Conservation (phyloP, 306 rosid genomes). For the Vicia villosa region DNA sequence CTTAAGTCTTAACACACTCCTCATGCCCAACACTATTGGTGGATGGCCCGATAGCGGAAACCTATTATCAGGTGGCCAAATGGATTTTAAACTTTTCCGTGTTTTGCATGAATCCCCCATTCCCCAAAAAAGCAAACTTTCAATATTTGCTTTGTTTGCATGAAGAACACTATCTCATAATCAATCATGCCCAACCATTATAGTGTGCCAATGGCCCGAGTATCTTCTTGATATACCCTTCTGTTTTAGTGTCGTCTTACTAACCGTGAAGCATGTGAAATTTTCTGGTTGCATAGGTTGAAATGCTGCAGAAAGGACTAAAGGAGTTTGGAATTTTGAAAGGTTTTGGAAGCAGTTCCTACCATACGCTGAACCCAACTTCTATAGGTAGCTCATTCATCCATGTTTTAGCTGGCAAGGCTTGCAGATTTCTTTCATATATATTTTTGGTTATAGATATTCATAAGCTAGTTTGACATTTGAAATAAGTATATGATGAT, state of each 20-base stretch:
- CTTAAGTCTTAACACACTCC: no score
- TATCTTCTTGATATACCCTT: conserved; percentile 18
- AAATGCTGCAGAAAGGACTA: conserved; percentile 79
- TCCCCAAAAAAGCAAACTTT: not conserved
- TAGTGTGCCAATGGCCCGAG: conserved; percentile 13
- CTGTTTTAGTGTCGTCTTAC: conserved; percentile 27
- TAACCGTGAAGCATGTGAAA: conserved; percentile 25
- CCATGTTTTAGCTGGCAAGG: conserved; percentile 18
- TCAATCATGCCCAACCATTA: conserved; percentile 1
- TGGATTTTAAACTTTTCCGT: no score
- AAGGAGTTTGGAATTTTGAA: conserved; percentile 77
- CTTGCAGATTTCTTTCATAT: conserved; percentile 17
- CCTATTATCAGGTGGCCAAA: no score
- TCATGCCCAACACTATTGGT: no score
- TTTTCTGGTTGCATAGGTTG: conserved; percentile 56
- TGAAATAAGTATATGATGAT: conserved; percentile 20
- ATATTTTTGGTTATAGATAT: not conserved
- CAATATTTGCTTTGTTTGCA: conserved; percentile 8
- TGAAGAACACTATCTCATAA: conserved; percentile 1
- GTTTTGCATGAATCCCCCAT: conserved; percentile 8
- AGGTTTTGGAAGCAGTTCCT: conserved; percentile 52
- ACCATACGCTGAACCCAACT: conserved; percentile 89
- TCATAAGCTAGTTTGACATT: conserved; percentile 29
- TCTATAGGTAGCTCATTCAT: conserved; percentile 67
- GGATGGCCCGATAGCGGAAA: no score